phyloP scores from a whole-genome alignment of 768 basidiomycete genomes.

The Termitomyces titanicus region DNA sequence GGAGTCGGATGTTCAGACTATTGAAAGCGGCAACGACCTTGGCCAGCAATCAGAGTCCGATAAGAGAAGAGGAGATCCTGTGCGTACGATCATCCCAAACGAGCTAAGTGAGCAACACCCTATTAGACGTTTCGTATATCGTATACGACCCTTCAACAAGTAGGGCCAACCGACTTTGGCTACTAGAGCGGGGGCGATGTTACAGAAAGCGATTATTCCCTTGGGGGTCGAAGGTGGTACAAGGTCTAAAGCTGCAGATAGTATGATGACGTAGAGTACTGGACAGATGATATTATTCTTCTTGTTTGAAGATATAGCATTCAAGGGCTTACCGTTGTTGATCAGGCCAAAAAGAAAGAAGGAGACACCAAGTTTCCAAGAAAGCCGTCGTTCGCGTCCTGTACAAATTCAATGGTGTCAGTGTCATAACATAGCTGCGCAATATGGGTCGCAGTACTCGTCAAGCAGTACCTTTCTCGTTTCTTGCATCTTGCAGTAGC shows the following conservation, averaged over 20 bases:
- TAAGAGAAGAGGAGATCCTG: constrained; percentile 23
- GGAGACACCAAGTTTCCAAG: constrained; percentile 47
- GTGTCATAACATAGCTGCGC: not conserved
- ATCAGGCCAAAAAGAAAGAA: constrained; percentile 93
- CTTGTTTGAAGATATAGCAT: not conserved
- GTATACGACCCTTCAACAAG: constrained; percentile 78
- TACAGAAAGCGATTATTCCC: constrained; percentile 93
- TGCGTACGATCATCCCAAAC: constrained; percentile 75
- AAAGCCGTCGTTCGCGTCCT: constrained; percentile 19
- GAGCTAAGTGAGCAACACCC: constrained; percentile 77
- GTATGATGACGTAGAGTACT: constrained; percentile 96
- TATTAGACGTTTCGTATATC: constrained; percentile 69
- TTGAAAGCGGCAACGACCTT: constrained; percentile 80
- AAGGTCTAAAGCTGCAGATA: constrained; percentile 93
- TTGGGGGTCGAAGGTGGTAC: constrained; percentile 91
- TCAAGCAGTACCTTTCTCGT: constrained; percentile 10
- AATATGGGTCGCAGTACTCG: not conserved
- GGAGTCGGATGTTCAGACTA: constrained; percentile 58
- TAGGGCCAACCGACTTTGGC: constrained; percentile 95
- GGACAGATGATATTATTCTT: not conserved
- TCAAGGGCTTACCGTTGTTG: constrained; percentile 66
- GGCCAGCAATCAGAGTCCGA: not conserved
- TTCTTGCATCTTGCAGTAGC: not conserved
- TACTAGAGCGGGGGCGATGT: constrained; percentile 83
- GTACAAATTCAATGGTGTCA: not conserved